Evolutionary conservation across 768 basidiomycete species (phyloP), one percentile per base, ranked within the genome.

Genomic region (Panaeolus cyanescens): DNA sequence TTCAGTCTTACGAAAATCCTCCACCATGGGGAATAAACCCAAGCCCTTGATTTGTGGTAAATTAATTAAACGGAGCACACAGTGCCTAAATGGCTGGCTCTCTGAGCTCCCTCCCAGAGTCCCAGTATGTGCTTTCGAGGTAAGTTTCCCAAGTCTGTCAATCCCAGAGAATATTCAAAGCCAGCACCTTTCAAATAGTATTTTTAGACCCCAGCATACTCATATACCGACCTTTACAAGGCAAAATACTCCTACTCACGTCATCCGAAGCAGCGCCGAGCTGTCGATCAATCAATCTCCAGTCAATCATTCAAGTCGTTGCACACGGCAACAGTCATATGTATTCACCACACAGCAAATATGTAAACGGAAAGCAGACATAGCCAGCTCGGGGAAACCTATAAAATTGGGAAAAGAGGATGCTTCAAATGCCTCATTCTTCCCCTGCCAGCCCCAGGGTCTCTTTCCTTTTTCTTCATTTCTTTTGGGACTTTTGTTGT

Each of bases 401-500:
- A 42, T 42, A 42, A 42, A 20, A 22, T 1, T 22, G 12, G 4
- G 5, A 22, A 42, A 42, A 42, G 22, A 8, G 22, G 12, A 7
- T 5, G 17, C 19, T 42, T 42, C 19, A 9, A 20, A 17, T 17
- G n/a, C 39, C 39, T 42, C 39, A 42, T 42, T 42, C 19, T 42
- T 42, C 12, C 39, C 19, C 20, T 42, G n/a, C 19, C 39, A 20
- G n/a, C 5, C 39, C 8, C 39, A 20, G 39, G 39, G 63, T 67
- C 60, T 65, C 58, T 28, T 59, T 64, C 60, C 30, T 57, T 58
- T 59, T 60, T 55, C 40, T 64, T 58, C 54, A 12, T 25, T 53
- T 25, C 53, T 7, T 53, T 53, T 31, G 62, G n/a, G n/a, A 62
- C 57, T 60, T 62, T 56, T 54, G 34, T 59, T 53, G 36, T 56